A percentile compares a stretch with the other conserved stretches of the same genome.
phyloP scores from a whole-genome alignment of 805 yeast species.

The Metschnikowia arizonensis region DNA sequence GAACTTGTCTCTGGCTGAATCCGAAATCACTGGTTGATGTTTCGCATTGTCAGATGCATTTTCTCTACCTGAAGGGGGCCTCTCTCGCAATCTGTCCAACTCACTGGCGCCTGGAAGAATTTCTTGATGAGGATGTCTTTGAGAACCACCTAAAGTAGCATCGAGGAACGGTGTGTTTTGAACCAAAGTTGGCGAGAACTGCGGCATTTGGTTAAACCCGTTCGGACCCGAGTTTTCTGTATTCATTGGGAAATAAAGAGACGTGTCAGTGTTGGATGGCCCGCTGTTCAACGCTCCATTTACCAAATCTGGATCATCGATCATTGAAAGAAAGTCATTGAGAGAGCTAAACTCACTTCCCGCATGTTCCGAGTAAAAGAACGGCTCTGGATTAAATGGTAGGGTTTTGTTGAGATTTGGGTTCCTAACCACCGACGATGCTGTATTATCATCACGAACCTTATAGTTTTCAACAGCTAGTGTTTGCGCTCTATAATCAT shows the following conservation, averaged over 20 bases:
- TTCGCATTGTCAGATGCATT: constrained; percentile 1
- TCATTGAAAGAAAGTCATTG: constrained; percentile 83
- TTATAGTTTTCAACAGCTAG: background rate
- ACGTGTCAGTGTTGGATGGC: constrained; percentile 12
- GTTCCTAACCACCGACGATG: constrained; percentile 7
- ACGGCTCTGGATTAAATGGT: constrained; percentile 60
- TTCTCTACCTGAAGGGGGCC: background rate
- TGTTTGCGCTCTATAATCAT: background rate
- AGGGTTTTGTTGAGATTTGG: constrained; percentile 38
- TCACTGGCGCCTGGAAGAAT: constrained; percentile 15
- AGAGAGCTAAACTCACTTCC: constrained; percentile 89
- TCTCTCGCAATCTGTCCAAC: background rate
- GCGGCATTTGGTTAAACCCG: constrained; percentile 21
- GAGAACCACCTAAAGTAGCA: background rate
- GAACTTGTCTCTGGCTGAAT: constrained; percentile 87
- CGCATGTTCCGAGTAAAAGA: constrained; percentile 85
- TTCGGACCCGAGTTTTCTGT: constrained; percentile 7
- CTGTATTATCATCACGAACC: background rate
- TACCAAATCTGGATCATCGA: constrained; percentile 77
- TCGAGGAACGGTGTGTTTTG: constrained; percentile 9
- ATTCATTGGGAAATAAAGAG: constrained; percentile 15
- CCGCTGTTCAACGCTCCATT: constrained; percentile 37
- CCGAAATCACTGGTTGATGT: constrained; percentile 48
- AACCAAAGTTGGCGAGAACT: constrained; percentile 25
- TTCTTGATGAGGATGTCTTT: constrained; percentile 1